Evolutionary conservation across 2,329 filamentous ascomycete genomes (phyloP).

Genomic region (Sporothrix luriei): DNA sequence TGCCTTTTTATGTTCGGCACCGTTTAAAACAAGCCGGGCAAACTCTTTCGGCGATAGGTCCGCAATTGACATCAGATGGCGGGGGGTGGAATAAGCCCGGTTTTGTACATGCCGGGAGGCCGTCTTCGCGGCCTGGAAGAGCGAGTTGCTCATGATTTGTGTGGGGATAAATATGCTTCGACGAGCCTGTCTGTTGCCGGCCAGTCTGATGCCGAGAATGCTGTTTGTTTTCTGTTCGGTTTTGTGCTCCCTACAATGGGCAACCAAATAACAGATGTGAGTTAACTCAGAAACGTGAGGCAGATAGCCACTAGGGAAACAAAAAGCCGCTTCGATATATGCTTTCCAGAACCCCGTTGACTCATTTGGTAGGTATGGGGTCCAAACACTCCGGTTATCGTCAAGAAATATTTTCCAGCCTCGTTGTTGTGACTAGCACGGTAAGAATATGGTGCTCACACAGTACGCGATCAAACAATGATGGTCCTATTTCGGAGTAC

Average conservation of each 20-base stretch:
- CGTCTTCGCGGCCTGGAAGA: conserved; percentile 38
- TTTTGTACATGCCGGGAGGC: conserved; percentile 44
- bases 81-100: conserved; percentile 59
- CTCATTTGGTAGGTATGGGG: background rate
- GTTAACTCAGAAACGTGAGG: background rate
- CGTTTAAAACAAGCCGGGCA: conserved; percentile 79
- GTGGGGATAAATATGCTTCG: background rate
- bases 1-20: conserved; percentile 70
- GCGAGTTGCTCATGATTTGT: conserved; percentile 35
- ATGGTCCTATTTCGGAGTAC: background rate
- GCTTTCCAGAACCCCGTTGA: background rate
- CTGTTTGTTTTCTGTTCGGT: background rate
- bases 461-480: background rate
- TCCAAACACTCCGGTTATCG: background rate
- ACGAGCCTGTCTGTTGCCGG: background rate
- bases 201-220: background rate
- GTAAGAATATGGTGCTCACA: background rate
- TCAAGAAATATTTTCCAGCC: conserved; percentile 11
- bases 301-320: background rate
- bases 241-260: background rate
- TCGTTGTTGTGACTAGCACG: background rate
- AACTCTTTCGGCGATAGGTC: conserved; percentile 83
- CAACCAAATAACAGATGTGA: background rate
- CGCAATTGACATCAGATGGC: conserved; percentile 88
- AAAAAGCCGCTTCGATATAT: background rate